phyloP scores from a whole-genome alignment of 176 grass and related monocot genomes.

The Aechmea fasciata region DNA sequence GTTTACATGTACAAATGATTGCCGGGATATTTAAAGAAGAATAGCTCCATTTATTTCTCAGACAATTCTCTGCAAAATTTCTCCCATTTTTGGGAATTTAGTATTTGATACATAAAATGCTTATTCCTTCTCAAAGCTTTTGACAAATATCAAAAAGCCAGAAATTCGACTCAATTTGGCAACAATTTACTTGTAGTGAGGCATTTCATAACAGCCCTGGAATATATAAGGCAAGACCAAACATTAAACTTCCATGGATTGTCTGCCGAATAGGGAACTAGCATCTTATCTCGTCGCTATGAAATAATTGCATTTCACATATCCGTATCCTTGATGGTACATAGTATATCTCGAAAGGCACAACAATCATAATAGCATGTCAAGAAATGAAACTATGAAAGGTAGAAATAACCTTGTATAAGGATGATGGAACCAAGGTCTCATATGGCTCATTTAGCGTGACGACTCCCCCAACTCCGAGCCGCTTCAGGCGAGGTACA shows the following conservation, averaged over 20 bases:
- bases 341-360: constrained; percentile 1
- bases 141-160: neutral
- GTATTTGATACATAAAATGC: too few relatives aligned
- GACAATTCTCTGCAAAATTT: too few relatives aligned
- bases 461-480: constrained; percentile 78
- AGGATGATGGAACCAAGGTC: constrained; percentile 68
- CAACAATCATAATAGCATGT: neutral
- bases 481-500: constrained; percentile 58
- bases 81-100: too few relatives aligned
- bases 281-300: neutral
- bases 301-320: neutral
- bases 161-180: neutral
- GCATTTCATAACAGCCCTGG: too few relatives aligned
- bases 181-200: too few relatives aligned
- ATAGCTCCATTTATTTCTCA: neutral
- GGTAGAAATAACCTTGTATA: constrained; percentile 57
- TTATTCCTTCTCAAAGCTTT: neutral
- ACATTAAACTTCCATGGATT: neutral
- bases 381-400: constrained; percentile 7
- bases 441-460: constrained; percentile 92
- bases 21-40: neutral
- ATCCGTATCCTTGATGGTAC: constrained; percentile 1
- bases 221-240: too few relatives aligned
- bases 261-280: neutral
- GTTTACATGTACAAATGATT: neutral